Conservation (phyloP, 768 basidiomycete genomes). For the Sporobolomyces pararoseus region DNA sequence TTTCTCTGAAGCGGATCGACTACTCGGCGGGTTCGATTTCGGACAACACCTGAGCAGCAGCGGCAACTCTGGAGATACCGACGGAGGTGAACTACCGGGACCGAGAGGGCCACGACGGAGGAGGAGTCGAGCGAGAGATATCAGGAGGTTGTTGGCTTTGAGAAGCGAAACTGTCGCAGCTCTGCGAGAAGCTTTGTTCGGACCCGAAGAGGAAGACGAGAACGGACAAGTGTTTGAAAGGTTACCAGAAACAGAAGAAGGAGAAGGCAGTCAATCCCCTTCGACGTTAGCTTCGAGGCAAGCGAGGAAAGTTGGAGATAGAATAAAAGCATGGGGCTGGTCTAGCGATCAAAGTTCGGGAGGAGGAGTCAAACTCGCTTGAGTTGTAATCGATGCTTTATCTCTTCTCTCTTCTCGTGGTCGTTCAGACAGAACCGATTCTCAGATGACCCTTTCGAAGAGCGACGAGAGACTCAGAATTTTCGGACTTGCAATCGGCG, state of each 20-base stretch:
- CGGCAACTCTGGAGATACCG: neutral
- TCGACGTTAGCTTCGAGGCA: neutral
- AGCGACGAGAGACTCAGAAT: no score
- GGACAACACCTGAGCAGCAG: no score
- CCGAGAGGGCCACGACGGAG: neutral
- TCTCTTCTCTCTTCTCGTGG: neutral
- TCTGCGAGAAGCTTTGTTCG: slow-evolving; percentile 12
- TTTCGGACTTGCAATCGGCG: no score
- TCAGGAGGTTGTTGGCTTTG: slow-evolving; percentile 11
- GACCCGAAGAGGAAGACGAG: neutral
- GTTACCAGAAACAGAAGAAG: neutral
- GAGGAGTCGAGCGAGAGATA: slow-evolving; percentile 7
- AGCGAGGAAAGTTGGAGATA: slow-evolving; percentile 12
- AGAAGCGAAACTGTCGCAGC: slow-evolving; percentile 25
- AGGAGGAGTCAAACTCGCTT: slow-evolving; percentile 11
- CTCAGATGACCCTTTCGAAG: no score
- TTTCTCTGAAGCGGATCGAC: slow-evolving; percentile 29
- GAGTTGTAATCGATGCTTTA: no score
- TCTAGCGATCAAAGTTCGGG: neutral
- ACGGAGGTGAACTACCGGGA: slow-evolving; percentile 1
- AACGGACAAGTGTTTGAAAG: slow-evolving; percentile 15
- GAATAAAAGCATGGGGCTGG: slow-evolving; percentile 25
- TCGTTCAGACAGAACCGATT: no score
- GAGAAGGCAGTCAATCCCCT: neutral
- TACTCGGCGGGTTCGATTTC: slow-evolving; percentile 27